These are phyloP conservation scores for Abortiporus biennis DNA, from an alignment of 1,284 basidiomycete genomes.

Conservation along the genomic window DNA sequence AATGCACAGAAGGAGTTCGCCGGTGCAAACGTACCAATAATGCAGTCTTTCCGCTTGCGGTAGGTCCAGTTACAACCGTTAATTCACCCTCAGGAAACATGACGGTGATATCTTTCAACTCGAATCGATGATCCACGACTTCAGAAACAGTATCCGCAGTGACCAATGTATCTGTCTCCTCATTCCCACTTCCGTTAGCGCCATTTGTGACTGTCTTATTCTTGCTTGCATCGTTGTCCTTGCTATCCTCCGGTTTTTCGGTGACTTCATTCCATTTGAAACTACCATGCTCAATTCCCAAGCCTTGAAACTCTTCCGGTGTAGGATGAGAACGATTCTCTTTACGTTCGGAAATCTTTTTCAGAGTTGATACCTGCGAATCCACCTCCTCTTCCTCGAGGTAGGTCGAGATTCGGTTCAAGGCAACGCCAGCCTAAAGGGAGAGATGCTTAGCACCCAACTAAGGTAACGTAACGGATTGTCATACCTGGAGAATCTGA, in stretches of 20 bases:
- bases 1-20: conserved; percentile 18
- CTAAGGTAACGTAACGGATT: neutral
- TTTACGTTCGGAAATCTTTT: no score
- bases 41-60: conserved; percentile 78
- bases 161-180: conserved; percentile 18
- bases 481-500: conserved; percentile 46
- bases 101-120: conserved; percentile 59
- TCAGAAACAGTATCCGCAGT: conserved; percentile 16
- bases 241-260: conserved; percentile 27
- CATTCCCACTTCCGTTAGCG: conserved; percentile 7
- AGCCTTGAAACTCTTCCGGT: conserved; percentile 29
- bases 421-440: conserved; percentile 61
- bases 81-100: conserved; percentile 66
- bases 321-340: conserved; percentile 19
- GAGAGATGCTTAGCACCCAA: conserved; percentile 10
- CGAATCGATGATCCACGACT: conserved; percentile 44
- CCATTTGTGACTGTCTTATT: conserved; percentile 13
- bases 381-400: conserved; percentile 74
- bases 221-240: conserved; percentile 22
- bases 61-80: conserved; percentile 64
- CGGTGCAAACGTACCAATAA: conserved; percentile 44
- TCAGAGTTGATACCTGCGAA: conserved; percentile 31
- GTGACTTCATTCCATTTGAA: conserved; percentile 69
- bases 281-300: conserved; percentile 60
- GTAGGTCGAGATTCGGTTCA: conserved; percentile 79